These are phyloP conservation scores for Pseudogymnoascus sp. DNA, from an alignment of 2,329 filamentous ascomycete species.

Conservation along the genomic window DNA sequence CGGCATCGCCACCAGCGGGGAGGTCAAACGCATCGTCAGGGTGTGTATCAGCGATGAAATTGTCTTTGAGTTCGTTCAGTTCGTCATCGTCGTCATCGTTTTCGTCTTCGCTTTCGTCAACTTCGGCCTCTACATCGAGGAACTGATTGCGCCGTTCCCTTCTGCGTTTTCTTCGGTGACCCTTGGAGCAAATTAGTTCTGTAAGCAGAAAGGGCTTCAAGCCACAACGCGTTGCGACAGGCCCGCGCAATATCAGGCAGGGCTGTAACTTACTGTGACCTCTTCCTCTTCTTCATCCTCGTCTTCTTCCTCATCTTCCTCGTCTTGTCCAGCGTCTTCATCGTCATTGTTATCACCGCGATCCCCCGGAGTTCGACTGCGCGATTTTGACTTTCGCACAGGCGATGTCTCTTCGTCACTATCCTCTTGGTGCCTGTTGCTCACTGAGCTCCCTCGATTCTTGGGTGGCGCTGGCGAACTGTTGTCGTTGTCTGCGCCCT, in stretches of 20 bases:
- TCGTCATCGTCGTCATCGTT: slow-evolving; percentile 86
- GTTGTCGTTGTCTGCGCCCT: slow-evolving; percentile 38
- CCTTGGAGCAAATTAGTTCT: slow-evolving; percentile 34
- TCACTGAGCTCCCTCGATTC: slow-evolving; percentile 25
- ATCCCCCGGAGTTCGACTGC: slow-evolving; percentile 29
- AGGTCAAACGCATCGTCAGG: slow-evolving; percentile 80
- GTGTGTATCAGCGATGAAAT: slow-evolving; percentile 83
- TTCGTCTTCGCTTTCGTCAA: slow-evolving; percentile 87
- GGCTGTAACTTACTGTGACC: slow-evolving; percentile 37
- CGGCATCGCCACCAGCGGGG: slow-evolving; percentile 67
- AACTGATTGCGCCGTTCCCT: slow-evolving; percentile 74
- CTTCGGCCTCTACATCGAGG: slow-evolving; percentile 96
- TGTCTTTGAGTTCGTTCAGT: slow-evolving; percentile 67
- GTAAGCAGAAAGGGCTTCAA: neutral
- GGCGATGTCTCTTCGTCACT: slow-evolving; percentile 42
- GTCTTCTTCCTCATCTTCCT: slow-evolving; percentile 51
- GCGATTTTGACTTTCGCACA: slow-evolving; percentile 38
- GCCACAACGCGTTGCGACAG: slow-evolving; percentile 20
- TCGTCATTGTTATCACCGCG: slow-evolving; percentile 35
- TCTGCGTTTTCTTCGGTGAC: slow-evolving; percentile 71
- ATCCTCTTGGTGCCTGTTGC: slow-evolving; percentile 34
- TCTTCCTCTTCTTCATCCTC: slow-evolving; percentile 61
- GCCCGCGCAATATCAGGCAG: slow-evolving; percentile 14
- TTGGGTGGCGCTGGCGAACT: slow-evolving; percentile 25
- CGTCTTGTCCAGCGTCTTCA: slow-evolving; percentile 45